These are phyloP conservation scores for Lophiostoma macrostomum DNA, from an alignment of 495 filamentous ascomycete species.

Conservation along the genomic window DNA sequence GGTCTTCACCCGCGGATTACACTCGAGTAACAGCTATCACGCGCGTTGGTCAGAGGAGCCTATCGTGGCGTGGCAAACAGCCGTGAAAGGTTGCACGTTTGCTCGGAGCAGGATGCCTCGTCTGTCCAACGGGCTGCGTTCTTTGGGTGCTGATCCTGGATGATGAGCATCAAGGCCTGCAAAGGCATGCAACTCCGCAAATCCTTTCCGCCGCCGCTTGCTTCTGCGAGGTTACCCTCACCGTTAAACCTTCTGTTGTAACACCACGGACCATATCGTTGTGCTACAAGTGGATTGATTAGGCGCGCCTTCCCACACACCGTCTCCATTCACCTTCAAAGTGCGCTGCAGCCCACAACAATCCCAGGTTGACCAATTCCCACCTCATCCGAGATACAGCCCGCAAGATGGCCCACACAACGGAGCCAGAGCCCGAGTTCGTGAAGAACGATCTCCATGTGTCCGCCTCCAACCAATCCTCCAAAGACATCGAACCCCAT, in stretches of 20 bases:
- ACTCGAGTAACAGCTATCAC: too few relatives aligned
- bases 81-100: neutral
- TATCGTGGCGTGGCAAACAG: neutral
- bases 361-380: neutral
- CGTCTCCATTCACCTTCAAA: too few relatives aligned
- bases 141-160: constrained; percentile 1
- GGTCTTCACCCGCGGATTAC: too few relatives aligned
- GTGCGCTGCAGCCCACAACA: neutral
- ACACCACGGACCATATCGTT: too few relatives aligned
- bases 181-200: neutral
- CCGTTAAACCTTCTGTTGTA: constrained; percentile 1
- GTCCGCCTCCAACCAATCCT: constrained; percentile 18
- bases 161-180: neutral
- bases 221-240: neutral
- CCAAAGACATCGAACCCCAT: constrained; percentile 14
- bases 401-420: constrained; percentile 18
- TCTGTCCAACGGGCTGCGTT: neutral
- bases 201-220: neutral
- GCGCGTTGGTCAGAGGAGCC: too few relatives aligned
- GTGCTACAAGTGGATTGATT: neutral
- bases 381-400: neutral
- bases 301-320: neutral
- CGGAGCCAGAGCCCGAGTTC: constrained; percentile 17
- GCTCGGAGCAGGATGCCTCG: neutral
- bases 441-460: constrained; percentile 27